Evolutionary conservation across 345 rosid species (phyloP).

Genomic region (Luvunga scandens): DNA sequence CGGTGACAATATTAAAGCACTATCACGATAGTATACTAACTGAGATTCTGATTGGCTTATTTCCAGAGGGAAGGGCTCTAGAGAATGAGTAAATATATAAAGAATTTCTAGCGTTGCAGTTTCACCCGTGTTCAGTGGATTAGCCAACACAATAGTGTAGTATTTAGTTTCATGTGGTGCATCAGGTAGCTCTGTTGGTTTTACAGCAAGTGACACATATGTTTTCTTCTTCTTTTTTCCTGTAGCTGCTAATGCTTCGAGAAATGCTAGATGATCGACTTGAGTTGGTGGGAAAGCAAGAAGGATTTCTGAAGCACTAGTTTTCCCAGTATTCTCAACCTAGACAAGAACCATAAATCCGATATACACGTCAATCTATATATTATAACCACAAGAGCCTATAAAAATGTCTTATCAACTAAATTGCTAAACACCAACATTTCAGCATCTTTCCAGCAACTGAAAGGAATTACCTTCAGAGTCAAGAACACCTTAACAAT

Average conservation of each 20-base stretch:
- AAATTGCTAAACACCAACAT: not conserved
- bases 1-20: slow-evolving; percentile 73
- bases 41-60: slow-evolving; percentile 94
- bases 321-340: slow-evolving; percentile 76
- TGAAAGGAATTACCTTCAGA: slow-evolving; percentile 57
- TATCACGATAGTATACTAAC: slow-evolving; percentile 79
- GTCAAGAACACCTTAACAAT: slow-evolving; percentile 81
- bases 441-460: not conserved
- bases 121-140: slow-evolving; percentile 60
- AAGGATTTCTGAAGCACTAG: slow-evolving; percentile 63
- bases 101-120: slow-evolving; percentile 76
- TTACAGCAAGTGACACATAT: slow-evolving; percentile 55
- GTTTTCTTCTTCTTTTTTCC: slow-evolving; percentile 84
- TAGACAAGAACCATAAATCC: slow-evolving; percentile 29
- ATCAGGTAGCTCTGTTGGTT: slow-evolving; percentile 61
- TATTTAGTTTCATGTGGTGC: slow-evolving; percentile 72
- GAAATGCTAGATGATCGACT: slow-evolving; percentile 59
- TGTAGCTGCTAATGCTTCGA: slow-evolving; percentile 65
- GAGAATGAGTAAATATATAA: slow-evolving; percentile 71
- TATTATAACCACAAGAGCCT: not conserved
- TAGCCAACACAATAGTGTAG: slow-evolving; percentile 49
- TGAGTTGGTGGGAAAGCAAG: slow-evolving; percentile 85
- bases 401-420: not conserved
- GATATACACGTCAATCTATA: not conserved
- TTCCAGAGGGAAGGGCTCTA: slow-evolving; percentile 92